phyloP scores from a whole-genome alignment of 176 grass and related monocot species.

The Aegilops umbellulata region DNA sequence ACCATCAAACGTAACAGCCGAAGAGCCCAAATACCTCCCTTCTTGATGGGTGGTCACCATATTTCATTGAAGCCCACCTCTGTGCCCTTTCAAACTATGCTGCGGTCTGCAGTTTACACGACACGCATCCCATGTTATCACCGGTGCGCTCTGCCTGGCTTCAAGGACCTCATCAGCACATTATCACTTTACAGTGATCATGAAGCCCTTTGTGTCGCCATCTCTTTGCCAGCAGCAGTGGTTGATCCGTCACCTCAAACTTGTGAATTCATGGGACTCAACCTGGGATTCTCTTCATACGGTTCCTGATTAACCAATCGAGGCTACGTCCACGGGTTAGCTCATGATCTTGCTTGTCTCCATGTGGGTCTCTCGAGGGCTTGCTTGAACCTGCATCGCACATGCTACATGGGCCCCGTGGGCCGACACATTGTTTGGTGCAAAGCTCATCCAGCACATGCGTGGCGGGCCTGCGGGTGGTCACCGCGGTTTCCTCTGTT shows the following conservation, averaged over 20 bases:
- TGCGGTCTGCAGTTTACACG: conserved; percentile 29
- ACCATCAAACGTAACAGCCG: too few species aligned
- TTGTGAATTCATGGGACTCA: conserved; percentile 11
- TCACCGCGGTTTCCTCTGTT: conserved; percentile 14
- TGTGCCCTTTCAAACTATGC: too few species aligned
- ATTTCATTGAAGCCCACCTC: too few species aligned
- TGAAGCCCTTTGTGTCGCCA: conserved; percentile 5
- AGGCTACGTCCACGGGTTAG: conserved; percentile 15
- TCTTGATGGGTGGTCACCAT: too few species aligned
- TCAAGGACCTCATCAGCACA: conserved; percentile 4
- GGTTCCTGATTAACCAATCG: not conserved
- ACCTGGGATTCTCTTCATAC: not conserved
- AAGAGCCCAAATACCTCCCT: too few species aligned
- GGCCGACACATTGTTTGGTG: conserved; percentile 25
- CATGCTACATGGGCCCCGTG: conserved; percentile 29
- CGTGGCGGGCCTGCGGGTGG: conserved; percentile 25
- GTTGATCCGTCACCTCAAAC: conserved; percentile 40
- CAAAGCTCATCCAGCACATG: conserved; percentile 35
- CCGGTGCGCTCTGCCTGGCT: conserved; percentile 15
- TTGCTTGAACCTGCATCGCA: conserved; percentile 29
- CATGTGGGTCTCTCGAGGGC: conserved; percentile 15
- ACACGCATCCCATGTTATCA: conserved; percentile 17
- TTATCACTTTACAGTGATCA: conserved; percentile 28
- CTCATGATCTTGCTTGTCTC: conserved; percentile 16
- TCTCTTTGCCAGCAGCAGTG: conserved; percentile 13